These are phyloP conservation scores for Platanthera zijinensis DNA, from an alignment of 106 monocot species.

Conservation along the genomic window DNA sequence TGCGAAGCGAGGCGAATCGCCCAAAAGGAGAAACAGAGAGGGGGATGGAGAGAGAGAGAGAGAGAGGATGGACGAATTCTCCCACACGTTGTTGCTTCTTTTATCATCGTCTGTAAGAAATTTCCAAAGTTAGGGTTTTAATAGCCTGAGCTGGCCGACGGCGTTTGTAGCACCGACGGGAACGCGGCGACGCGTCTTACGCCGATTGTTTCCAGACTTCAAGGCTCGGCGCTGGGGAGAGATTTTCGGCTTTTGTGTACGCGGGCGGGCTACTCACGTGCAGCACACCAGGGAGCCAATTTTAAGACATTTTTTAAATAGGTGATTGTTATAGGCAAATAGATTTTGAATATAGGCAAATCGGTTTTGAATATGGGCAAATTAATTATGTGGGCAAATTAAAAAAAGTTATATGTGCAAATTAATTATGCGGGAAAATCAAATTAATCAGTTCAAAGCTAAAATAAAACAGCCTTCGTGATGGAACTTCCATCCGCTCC, in stretches of 20 bases:
- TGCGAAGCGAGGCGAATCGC: not conserved
- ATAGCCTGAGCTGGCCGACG: constrained; percentile 1
- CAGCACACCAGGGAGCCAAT: too few species aligned
- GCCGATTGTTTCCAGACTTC: not conserved
- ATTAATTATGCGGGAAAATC: too few species aligned
- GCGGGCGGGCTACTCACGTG: not conserved
- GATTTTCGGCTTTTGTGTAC: not conserved
- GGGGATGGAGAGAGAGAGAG: not conserved
- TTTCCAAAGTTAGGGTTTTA: constrained; percentile 4
- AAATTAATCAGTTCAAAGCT: too few species aligned
- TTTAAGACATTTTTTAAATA: too few species aligned
- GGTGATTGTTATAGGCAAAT: too few species aligned
- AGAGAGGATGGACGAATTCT: not conserved
- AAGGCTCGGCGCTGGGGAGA: not conserved
- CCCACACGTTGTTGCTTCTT: not conserved
- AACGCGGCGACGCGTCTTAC: not conserved
- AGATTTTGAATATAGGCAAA: too few species aligned
- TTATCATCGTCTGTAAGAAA: not conserved
- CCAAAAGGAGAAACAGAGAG: not conserved
- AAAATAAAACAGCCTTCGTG: too few species aligned
- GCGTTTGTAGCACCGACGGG: not conserved
- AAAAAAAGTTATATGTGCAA: too few species aligned
- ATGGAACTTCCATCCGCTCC: too few species aligned
- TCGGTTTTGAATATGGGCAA: too few species aligned
- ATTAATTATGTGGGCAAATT: too few species aligned